Percentiles rank a stretch among this genome's conserved stretches.
Conservation (phyloP, 371 early-diverging fungal genomes). For the Rhizomucor miehei region DNA sequence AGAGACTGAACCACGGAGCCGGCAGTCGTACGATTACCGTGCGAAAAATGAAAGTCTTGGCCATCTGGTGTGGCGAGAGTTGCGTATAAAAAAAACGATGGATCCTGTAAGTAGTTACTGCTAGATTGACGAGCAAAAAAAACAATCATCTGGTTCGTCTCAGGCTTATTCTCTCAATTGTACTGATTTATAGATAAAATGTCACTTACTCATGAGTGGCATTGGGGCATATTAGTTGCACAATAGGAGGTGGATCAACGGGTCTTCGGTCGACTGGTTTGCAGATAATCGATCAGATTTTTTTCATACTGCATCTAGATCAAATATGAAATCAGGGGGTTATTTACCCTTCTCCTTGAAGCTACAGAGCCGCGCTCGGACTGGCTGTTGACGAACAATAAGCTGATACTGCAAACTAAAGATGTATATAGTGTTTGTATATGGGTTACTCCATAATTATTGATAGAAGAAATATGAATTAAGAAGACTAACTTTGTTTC, state of each 20-base stretch:
- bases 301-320: no score
- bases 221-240: slow-evolving; percentile 25
- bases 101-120: slow-evolving; percentile 25
- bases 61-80: slow-evolving; percentile 27
- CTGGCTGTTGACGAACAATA: slow-evolving; percentile 52
- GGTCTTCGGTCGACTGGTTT: slow-evolving; percentile 47
- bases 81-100: slow-evolving; percentile 41
- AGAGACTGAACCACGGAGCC: slow-evolving; percentile 47
- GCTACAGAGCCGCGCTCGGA: slow-evolving; percentile 53
- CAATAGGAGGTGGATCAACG: slow-evolving; percentile 49
- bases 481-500: slow-evolving; percentile 16
- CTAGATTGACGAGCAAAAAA: slow-evolving; percentile 3
- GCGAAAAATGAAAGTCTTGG: slow-evolving; percentile 24
- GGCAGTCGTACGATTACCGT: slow-evolving; percentile 40
- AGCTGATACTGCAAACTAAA: slow-evolving; percentile 4
- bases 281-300: slow-evolving; percentile 2
- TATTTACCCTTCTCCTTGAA: slow-evolving; percentile 50
- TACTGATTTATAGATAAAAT: neutral
- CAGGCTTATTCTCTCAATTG: slow-evolving; percentile 20
- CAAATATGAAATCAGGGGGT: neutral
- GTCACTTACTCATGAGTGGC: slow-evolving; percentile 18
- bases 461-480: neutral
- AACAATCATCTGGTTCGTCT: slow-evolving; percentile 8
- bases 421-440: slow-evolving; percentile 5
- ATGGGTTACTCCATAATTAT: neutral